Evolutionary conservation across 257 asterid genomes (phyloP).

Genomic region (Phtheirospermum japonicum): DNA sequence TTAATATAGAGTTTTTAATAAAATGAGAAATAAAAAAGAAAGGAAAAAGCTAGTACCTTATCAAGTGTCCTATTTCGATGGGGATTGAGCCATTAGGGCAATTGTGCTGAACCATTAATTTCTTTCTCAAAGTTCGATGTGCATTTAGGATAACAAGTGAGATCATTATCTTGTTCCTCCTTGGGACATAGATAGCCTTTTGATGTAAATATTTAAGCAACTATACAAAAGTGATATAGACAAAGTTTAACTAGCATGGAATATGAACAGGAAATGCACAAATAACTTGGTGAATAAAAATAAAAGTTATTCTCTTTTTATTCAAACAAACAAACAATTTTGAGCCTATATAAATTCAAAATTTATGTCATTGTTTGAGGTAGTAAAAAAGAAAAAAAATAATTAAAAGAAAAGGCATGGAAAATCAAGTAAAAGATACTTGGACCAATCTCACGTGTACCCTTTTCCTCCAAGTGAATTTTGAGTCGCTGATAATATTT

Average conservation of each 20-base stretch:
- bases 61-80: too few relatives aligned
- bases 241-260: background rate
- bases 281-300: background rate
- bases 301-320: background rate
- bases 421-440: background rate
- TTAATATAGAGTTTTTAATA: too few relatives aligned
- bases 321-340: background rate
- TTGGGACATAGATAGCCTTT: background rate
- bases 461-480: too few relatives aligned
- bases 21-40: too few relatives aligned
- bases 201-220: background rate
- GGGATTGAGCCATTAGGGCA: too few relatives aligned
- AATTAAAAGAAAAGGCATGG: background rate
- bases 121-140: too few relatives aligned
- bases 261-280: background rate
- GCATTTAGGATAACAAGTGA: too few relatives aligned
- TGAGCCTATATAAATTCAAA: background rate
- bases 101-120: too few relatives aligned
- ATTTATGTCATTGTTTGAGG: background rate
- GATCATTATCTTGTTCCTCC: background rate
- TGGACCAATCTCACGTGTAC: background rate
- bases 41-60: too few relatives aligned
- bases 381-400: background rate
- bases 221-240: background rate
- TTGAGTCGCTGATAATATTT: too few relatives aligned